phyloP scores from a whole-genome alignment of 768 basidiomycete genomes.

The Mycena chlorophos region DNA sequence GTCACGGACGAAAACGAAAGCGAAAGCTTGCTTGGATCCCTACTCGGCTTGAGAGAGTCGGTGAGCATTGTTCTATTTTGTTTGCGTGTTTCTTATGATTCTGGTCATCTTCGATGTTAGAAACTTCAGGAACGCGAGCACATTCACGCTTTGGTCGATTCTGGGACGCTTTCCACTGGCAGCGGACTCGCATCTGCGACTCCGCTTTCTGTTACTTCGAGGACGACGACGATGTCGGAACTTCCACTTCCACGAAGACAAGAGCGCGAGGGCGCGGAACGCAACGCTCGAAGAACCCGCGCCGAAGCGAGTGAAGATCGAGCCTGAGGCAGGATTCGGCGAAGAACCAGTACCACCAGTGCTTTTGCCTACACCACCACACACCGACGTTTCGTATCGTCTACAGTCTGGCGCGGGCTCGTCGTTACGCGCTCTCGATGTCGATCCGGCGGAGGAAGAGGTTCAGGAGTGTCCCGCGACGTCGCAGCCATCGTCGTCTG shows the following conservation, averaged over 20 bases:
- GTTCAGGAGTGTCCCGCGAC: too few species aligned
- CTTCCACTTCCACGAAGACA: too few species aligned
- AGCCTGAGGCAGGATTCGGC: too few species aligned
- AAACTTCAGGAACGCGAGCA: background rate
- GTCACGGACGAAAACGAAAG: constrained; percentile 19
- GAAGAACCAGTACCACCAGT: too few species aligned
- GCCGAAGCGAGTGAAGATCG: background rate
- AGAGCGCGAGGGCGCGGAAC: too few species aligned
- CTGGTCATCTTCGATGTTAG: background rate
- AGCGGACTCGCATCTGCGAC: background rate
- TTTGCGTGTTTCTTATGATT: background rate
- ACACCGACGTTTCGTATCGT: too few species aligned
- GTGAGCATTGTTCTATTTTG: constrained; percentile 9
- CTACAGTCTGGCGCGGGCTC: too few species aligned
- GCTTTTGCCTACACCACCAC: too few species aligned
- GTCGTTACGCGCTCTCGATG: too few species aligned
- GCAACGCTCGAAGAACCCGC: background rate
- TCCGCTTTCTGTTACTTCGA: background rate
- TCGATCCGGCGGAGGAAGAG: too few species aligned
- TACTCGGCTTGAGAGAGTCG: constrained; percentile 30
- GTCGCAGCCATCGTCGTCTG: too few species aligned
- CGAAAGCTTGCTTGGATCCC: constrained; percentile 26
- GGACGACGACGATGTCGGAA: too few species aligned
- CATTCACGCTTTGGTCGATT: background rate
- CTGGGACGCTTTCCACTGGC: background rate